Evolutionary conservation across 768 basidiomycete genomes (phyloP), one percentile per base, ranked within the genome.

Genomic region (Filobasidium floriforme): DNA sequence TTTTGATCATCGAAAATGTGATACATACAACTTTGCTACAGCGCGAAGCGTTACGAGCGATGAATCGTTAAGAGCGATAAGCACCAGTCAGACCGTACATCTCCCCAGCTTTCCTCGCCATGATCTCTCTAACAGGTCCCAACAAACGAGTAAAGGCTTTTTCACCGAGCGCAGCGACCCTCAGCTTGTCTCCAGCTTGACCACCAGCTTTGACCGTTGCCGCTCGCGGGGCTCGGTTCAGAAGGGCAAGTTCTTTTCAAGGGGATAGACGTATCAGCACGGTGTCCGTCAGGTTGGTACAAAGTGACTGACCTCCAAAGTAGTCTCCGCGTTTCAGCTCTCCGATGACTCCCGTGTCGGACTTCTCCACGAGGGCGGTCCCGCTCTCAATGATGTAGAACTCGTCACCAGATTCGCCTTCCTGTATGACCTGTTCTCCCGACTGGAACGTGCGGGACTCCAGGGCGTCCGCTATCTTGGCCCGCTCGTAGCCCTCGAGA

Each of bases 301-400:
- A 37, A 62, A 11, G 28, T 54, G 22, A 46, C 40, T n/a, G 70
- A 92, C 93, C 94, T 80, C 94, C 94, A 80, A 99, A 99, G 82
- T 98, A 99, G 77, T 99, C 93, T 7, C 94, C 94, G 75, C 92
- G 91, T 73, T 82, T 84, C 62, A 90, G 83, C 63, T 81, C 84
- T 6, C 88, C 88, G 12, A 98, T 89, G 15, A 84, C 71, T 18
- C 62, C 57, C 9, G 60, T 60, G 19, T 66, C 73, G 54, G 81
- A 81, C 81, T 96, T 93, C 54, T 89, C 88, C 0, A 90, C 92
- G 59, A 86, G 81, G 1, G 94, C 94, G 70, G 89, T 86, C 19
- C 94, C 94, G 72, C 90, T 90, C 77, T 98, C 96, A 40, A 99
- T 86, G 69, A 99, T 92, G 83, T 92, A 99, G 81, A 98, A 98